Evolutionary conservation across 345 rosid genomes (phyloP).

Genomic region (Balakata baccata): DNA sequence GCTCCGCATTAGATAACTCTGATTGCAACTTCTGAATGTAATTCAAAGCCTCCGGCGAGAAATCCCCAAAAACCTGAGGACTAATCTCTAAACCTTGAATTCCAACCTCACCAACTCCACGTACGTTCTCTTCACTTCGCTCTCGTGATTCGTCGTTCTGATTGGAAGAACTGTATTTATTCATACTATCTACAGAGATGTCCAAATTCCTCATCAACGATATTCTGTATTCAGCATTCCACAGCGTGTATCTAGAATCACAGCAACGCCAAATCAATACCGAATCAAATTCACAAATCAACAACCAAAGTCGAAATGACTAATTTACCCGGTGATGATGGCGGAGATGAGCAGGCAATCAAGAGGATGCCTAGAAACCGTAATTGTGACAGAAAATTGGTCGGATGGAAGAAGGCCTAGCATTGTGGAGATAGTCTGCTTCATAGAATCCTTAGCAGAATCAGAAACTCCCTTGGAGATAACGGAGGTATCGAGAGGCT

Average conservation of each 20-base stretch:
- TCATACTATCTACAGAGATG: slow-evolving; percentile 32
- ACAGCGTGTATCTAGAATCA: slow-evolving; percentile 65
- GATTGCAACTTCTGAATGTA: slow-evolving; percentile 60
- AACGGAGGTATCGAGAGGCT: slow-evolving; percentile 71
- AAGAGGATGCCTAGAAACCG: slow-evolving; percentile 57
- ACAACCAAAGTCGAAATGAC: neutral
- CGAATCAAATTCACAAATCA: neutral
- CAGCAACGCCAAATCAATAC: slow-evolving; percentile 4
- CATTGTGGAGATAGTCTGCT: slow-evolving; percentile 86
- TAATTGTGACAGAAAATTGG: slow-evolving; percentile 61
- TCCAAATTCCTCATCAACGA: slow-evolving; percentile 70
- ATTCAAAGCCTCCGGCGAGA: slow-evolving; percentile 64
- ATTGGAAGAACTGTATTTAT: slow-evolving; percentile 20
- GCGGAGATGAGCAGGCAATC: slow-evolving; percentile 70
- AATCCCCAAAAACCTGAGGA: slow-evolving; percentile 58
- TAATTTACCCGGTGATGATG: slow-evolving; percentile 78
- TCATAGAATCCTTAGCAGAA: slow-evolving; percentile 86
- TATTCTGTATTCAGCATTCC: slow-evolving; percentile 92
- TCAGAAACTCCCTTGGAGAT: slow-evolving; percentile 81
- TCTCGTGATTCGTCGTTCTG: slow-evolving; percentile 31
- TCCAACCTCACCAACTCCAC: slow-evolving; percentile 22
- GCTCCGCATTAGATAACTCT: slow-evolving; percentile 51
- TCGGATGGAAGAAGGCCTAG: slow-evolving; percentile 88
- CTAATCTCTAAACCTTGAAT: slow-evolving; percentile 47
- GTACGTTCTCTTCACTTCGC: slow-evolving; percentile 29